Evolutionary conservation across 345 rosid genomes (phyloP).

Genomic region (Pseudoturritis turrita): DNA sequence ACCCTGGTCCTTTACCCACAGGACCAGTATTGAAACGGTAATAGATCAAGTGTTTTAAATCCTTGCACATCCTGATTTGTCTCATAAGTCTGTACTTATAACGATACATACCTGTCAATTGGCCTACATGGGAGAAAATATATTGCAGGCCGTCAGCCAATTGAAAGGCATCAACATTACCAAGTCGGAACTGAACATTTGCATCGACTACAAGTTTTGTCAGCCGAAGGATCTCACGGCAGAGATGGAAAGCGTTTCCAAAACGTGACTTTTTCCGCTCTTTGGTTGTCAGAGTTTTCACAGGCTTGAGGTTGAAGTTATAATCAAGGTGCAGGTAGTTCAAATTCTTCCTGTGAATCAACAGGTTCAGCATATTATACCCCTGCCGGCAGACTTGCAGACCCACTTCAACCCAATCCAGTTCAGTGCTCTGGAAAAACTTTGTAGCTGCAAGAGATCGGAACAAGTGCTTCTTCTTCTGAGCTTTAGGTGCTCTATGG

Average conservation of each 20-base stretch:
- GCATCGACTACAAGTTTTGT: conserved; percentile 99
- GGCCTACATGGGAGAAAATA: conserved; percentile 96
- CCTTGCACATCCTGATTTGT: conserved; percentile 98
- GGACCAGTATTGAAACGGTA: conserved; percentile 99
- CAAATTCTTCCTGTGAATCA: conserved; percentile 92
- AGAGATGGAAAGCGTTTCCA: conserved; percentile 99
- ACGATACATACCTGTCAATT: conserved; percentile 97
- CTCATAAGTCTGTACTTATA: conserved; percentile 97
- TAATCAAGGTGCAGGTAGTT: conserved; percentile 96
- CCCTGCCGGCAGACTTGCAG: conserved; percentile 99
- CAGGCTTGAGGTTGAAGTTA: conserved; percentile 96
- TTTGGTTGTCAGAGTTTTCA: conserved; percentile 95
- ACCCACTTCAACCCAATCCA: conserved; percentile 99
- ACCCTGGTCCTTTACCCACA: conserved; percentile 98
- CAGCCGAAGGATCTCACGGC: conserved; percentile 92
- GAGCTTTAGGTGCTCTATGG: conserved; percentile 99
- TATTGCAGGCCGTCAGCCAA: conserved; percentile 97
- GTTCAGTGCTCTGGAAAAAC: conserved; percentile 96
- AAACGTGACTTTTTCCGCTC: conserved; percentile 96
- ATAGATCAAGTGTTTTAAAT: conserved; percentile 88
- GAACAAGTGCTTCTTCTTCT: conserved; percentile 97
- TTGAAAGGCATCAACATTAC: conserved; percentile 97
- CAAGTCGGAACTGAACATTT: conserved; percentile 90
- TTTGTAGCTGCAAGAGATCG: conserved; percentile 96
- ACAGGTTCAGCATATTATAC: conserved; percentile 91